A percentile compares a stretch with the other conserved stretches of the same genome.
Conservation (phyloP, 148 eudicot species). For the Cornus suecica region DNA sequence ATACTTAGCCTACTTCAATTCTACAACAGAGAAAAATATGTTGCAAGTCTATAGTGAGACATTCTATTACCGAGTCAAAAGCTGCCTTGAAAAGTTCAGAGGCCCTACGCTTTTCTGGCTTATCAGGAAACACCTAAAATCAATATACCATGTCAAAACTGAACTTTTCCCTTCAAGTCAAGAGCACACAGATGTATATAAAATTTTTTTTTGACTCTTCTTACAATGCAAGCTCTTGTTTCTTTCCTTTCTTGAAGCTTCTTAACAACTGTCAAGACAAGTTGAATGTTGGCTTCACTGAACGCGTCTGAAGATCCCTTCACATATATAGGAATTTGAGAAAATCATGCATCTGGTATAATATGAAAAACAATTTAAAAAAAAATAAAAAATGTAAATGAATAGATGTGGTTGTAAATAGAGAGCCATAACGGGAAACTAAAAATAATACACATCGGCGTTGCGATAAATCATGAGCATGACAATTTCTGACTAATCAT, state of each 20-base stretch:
- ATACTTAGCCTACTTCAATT: neutral
- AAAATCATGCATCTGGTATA: slow-evolving; percentile 56
- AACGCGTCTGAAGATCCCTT: slow-evolving; percentile 99
- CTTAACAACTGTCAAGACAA: slow-evolving; percentile 76
- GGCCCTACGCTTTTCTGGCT: slow-evolving; percentile 98
- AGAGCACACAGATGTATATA: neutral
- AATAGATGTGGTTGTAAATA: neutral
- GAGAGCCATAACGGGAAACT: neutral
- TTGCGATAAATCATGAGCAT: neutral
- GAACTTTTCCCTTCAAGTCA: neutral
- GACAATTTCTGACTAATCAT: neutral
- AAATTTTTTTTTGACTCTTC: slow-evolving; percentile 21
- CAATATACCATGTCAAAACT: neutral
- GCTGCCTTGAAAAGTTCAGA: slow-evolving; percentile 76
- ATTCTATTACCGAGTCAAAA: slow-evolving; percentile 63
- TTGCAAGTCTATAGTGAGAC: slow-evolving; percentile 1
- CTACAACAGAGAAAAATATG: neutral
- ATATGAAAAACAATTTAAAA: slow-evolving; percentile 22
- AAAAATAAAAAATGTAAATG: neutral
- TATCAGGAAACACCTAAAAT: slow-evolving; percentile 85
- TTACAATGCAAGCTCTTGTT: slow-evolving; percentile 73
- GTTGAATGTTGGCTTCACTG: slow-evolving; percentile 92
- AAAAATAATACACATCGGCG: neutral
- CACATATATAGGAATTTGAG: slow-evolving; percentile 59
- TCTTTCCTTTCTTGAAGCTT: slow-evolving; percentile 78